These are phyloP conservation scores for Mycena venus DNA, from an alignment of 768 basidiomycete species.

Conservation along the genomic window DNA sequence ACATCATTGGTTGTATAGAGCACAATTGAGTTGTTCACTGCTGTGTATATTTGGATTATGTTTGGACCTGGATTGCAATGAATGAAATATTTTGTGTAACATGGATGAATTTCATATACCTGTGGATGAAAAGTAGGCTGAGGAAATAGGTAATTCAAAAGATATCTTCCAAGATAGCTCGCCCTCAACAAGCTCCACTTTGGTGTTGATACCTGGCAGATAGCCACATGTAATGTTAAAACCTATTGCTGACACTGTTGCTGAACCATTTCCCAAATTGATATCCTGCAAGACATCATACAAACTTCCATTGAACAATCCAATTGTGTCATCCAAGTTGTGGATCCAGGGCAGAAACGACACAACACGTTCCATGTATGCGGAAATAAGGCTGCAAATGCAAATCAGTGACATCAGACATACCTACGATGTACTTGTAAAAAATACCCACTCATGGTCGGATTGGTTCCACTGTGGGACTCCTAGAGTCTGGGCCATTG, in stretches of 20 bases:
- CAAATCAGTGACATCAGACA: too few relatives aligned
- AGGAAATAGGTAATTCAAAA: neutral
- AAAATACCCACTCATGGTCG: neutral
- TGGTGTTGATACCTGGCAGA: neutral
- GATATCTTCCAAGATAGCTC: neutral
- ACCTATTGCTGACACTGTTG: neutral
- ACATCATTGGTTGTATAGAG: neutral
- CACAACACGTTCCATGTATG: neutral
- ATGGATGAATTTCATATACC: neutral
- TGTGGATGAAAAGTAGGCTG: neutral
- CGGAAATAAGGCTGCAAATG: too few relatives aligned
- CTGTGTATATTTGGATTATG: too few relatives aligned
- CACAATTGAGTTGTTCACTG: neutral
- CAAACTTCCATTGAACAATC: neutral
- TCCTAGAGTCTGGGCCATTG: neutral
- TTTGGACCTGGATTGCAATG: neutral
- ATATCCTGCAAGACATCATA: neutral
- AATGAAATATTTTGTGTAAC: neutral
- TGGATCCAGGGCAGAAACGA: neutral
- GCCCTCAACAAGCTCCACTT: neutral
- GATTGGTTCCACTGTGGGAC: neutral
- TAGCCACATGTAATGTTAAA: conserved; percentile 2
- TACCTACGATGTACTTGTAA: too few relatives aligned
- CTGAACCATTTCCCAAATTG: neutral
- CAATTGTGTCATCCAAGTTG: neutral